Conservation (phyloP, 495 filamentous ascomycete genomes). For the Trichodelitschia bisporula region DNA sequence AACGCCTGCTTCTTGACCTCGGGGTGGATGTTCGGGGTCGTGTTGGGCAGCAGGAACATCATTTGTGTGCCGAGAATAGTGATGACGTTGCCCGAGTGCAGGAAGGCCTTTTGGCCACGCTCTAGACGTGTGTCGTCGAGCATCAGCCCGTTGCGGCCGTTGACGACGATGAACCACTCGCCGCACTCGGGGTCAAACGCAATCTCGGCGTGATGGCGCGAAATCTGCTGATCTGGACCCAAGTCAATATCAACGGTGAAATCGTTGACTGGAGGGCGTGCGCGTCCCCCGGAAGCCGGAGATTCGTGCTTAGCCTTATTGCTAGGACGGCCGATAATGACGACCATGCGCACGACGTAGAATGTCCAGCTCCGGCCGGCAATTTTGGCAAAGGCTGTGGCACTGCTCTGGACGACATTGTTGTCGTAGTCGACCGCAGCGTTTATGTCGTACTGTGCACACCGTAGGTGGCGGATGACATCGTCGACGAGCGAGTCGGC, state of each 20-base stretch:
- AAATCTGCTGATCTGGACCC: slow-evolving; percentile 80
- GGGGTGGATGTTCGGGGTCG: slow-evolving; percentile 2
- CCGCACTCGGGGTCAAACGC: slow-evolving; percentile 42
- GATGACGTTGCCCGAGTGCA: slow-evolving; percentile 69
- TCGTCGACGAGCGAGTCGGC: slow-evolving; percentile 37
- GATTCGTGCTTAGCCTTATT: slow-evolving; percentile 16
- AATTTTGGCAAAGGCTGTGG: slow-evolving; percentile 68
- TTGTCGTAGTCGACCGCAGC: slow-evolving; percentile 55
- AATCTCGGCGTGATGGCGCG: slow-evolving; percentile 67
- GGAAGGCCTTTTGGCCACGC: slow-evolving; percentile 31
- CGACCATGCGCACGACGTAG: slow-evolving; percentile 54
- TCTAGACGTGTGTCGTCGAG: slow-evolving; percentile 47
- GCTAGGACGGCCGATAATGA: slow-evolving; percentile 71
- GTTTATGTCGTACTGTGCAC: slow-evolving; percentile 32
- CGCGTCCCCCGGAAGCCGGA: slow-evolving; percentile 2
- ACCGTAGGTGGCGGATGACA: slow-evolving; percentile 42
- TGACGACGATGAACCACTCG: slow-evolving; percentile 61
- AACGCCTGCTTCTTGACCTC: slow-evolving; percentile 15
- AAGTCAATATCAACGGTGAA: slow-evolving; percentile 66
- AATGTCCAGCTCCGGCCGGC: slow-evolving; percentile 85
- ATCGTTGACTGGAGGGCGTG: slow-evolving; percentile 9
- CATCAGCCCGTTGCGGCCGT: slow-evolving; percentile 74
- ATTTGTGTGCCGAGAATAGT: slow-evolving; percentile 83
- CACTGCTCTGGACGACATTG: slow-evolving; percentile 39
- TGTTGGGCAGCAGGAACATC: slow-evolving; percentile 77